Evolutionary conservation across 306 rosid genomes (phyloP).

Genomic region (Potentilla sterilis): DNA sequence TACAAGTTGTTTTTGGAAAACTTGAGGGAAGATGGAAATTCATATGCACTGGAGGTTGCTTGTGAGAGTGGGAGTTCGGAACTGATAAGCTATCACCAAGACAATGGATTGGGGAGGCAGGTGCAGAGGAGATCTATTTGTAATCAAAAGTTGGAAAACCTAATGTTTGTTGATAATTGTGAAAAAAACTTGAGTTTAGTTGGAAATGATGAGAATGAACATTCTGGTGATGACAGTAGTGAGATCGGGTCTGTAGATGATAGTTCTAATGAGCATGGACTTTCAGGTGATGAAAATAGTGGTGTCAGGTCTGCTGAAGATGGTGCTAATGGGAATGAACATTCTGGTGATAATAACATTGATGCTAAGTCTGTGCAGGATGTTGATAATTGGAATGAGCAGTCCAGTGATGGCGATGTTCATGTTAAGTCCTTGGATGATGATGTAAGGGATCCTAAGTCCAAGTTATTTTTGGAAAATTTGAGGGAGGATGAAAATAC

Average conservation of each 20-base stretch:
- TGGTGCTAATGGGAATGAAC: background rate
- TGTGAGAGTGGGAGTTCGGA: background rate
- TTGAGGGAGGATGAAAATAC: background rate
- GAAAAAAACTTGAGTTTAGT: background rate
- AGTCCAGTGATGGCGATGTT: background rate
- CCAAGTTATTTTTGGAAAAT: background rate
- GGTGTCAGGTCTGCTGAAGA: background rate
- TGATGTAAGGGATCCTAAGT: background rate
- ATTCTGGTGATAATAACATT: background rate
- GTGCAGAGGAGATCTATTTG: background rate
- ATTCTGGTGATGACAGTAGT: constrained; percentile 10
- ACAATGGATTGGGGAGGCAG: background rate
- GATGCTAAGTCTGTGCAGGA: background rate
- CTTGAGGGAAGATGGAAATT: constrained; percentile 21
- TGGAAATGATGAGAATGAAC: background rate
- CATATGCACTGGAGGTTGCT: background rate
- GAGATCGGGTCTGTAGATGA: background rate
- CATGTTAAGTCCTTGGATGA: background rate
- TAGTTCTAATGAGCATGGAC: background rate
- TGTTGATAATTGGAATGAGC: background rate
- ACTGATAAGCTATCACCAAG: background rate
- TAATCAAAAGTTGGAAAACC: constrained; percentile 5
- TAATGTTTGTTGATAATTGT: constrained; percentile 10
- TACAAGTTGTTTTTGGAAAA: constrained; percentile 34
- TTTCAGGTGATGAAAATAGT: background rate